Evolutionary conservation across 2,329 filamentous ascomycete genomes (phyloP).

Genomic region (Nemania abortiva): DNA sequence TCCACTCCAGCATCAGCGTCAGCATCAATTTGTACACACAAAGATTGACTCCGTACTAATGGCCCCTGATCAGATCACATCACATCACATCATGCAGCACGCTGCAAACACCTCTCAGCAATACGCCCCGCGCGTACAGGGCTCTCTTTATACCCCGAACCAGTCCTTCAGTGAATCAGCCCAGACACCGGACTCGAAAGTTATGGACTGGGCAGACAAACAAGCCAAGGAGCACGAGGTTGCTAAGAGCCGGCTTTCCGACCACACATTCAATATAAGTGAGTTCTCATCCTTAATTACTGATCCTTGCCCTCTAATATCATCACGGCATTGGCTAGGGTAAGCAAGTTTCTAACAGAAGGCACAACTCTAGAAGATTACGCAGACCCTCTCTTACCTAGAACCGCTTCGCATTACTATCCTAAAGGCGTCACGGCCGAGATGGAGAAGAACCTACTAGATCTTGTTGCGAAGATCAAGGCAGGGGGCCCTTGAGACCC

Average conservation of each 20-base stretch:
- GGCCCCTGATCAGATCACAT: not conserved
- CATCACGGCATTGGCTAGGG: not conserved
- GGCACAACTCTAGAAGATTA: slow-evolving; percentile 54
- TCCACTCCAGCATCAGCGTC: slow-evolving; percentile 4
- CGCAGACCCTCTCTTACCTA: slow-evolving; percentile 61
- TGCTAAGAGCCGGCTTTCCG: slow-evolving; percentile 55
- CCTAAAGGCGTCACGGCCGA: slow-evolving; percentile 57
- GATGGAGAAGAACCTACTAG: slow-evolving; percentile 56
- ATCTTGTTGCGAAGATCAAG: slow-evolving; percentile 50
- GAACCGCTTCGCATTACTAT: slow-evolving; percentile 52
- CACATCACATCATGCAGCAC: slow-evolving; percentile 32
- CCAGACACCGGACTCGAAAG: slow-evolving; percentile 44
- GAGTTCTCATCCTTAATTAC: slow-evolving; percentile 38
- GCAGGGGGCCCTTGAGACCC: slow-evolving; percentile 14
- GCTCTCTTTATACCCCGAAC: slow-evolving; percentile 48
- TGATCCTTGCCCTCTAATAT: not conserved
- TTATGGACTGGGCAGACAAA: slow-evolving; percentile 49
- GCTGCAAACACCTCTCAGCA: slow-evolving; percentile 41
- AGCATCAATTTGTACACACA: not conserved
- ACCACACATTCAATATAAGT: slow-evolving; percentile 63
- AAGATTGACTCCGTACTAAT: not conserved
- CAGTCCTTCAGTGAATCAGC: slow-evolving; percentile 49
- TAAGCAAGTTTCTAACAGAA: slow-evolving; percentile 23
- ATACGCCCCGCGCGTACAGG: slow-evolving; percentile 38
- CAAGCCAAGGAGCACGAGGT: slow-evolving; percentile 60